Percentiles rank a stretch among this genome's conserved stretches.
These are phyloP conservation scores for Dendrocalamus sinicus DNA, from an alignment of 176 grass and related monocot genomes.

Conservation along the genomic window DNA sequence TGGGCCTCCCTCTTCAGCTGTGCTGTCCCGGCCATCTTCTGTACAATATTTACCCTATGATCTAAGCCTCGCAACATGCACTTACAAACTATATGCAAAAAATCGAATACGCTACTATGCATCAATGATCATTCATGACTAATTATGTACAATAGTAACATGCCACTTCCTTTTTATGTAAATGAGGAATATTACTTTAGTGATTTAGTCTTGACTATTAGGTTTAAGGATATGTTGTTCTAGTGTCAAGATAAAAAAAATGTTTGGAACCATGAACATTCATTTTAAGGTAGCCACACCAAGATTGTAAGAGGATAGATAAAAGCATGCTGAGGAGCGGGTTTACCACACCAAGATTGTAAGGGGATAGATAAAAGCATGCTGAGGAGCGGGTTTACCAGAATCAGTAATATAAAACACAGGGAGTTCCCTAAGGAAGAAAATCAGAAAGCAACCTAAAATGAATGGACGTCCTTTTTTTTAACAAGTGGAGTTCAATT, in stretches of 20 bases:
- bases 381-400: neutral
- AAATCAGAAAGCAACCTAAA: neutral
- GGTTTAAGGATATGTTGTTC: neutral
- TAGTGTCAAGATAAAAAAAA: neutral
- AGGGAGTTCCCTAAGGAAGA: neutral
- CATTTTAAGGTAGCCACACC: neutral
- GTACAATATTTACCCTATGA: too few relatives aligned
- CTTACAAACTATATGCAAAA: neutral
- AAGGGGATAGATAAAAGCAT: slow-evolving; percentile 7
- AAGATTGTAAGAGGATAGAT: slow-evolving; percentile 9
- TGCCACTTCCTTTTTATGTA: neutral
- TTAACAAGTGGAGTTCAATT: slow-evolving; percentile 16
- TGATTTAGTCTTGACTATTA: neutral
- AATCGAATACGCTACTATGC: neutral
- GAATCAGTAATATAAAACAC: neutral
- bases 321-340: neutral
- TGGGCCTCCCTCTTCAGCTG: too few relatives aligned
- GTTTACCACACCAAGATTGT: neutral
- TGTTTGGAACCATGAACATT: neutral
- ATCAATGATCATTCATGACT: slow-evolving; percentile 7
- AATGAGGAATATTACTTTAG: neutral
- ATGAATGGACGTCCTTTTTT: neutral
- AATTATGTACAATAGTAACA: neutral
- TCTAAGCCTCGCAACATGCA: too few relatives aligned
- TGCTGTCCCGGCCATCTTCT: too few relatives aligned